These are phyloP conservation scores for Leccinum rimulosum DNA, from an alignment of 768 basidiomycete genomes.

Conservation along the genomic window DNA sequence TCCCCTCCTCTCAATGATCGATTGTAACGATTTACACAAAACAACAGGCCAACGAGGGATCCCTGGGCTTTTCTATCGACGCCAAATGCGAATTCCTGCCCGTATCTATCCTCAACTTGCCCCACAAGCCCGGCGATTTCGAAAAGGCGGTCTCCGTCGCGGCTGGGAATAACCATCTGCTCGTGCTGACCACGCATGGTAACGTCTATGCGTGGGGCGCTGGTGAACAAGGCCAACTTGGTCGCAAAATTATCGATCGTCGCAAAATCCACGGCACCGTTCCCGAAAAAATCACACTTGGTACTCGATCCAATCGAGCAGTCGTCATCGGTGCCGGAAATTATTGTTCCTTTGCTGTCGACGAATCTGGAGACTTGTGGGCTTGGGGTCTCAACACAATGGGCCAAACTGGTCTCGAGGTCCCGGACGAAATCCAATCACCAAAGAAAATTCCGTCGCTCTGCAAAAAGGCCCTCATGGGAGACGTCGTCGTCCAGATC, in stretches of 20 bases:
- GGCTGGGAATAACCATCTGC: conserved; percentile 84
- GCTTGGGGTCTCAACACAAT: conserved; percentile 95
- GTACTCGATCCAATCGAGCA: conserved; percentile 59
- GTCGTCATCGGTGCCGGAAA: conserved; percentile 76
- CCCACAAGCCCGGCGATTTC: conserved; percentile 57
- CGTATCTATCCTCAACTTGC: conserved; percentile 53
- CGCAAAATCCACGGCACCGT: conserved; percentile 86
- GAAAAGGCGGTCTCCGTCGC: conserved; percentile 76
- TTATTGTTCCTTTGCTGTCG: conserved; percentile 89
- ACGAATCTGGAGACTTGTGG: conserved; percentile 80
- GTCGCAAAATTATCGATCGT: conserved; percentile 84
- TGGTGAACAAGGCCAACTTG: conserved; percentile 88
- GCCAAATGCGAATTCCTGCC: conserved; percentile 68
- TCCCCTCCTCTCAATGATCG: neutral
- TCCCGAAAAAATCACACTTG: conserved; percentile 84
- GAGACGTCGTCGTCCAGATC: conserved; percentile 68
- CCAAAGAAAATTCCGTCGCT: conserved; percentile 67
- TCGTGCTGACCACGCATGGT: conserved; percentile 87
- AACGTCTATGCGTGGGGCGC: conserved; percentile 88
- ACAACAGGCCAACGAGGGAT: conserved; percentile 67
- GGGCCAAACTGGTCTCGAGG: conserved; percentile 74
- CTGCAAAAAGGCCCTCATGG: conserved; percentile 56
- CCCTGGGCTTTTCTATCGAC: conserved; percentile 78
- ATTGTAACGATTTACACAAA: conserved; percentile 7
- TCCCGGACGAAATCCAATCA: conserved; percentile 50